Conservation (phyloP, 208 protist genomes). For the Vickermania ingenoplastis region DNA sequence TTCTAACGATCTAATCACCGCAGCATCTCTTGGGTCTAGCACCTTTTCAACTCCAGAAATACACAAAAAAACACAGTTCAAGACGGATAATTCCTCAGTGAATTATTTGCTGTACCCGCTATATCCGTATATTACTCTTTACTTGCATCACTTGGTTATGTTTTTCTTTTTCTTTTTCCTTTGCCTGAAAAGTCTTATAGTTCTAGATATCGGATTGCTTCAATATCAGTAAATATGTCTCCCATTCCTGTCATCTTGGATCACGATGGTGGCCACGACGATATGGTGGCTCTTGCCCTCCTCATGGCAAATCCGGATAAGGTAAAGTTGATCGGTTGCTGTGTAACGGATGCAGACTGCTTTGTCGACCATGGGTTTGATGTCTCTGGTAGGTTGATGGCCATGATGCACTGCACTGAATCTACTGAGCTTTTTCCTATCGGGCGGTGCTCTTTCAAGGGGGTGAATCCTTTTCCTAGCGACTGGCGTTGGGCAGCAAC, state of each 20-base stretch:
- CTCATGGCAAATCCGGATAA: conserved; percentile 61
- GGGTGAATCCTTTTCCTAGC: conserved; percentile 75
- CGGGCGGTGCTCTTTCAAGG: conserved; percentile 51
- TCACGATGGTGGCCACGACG: conserved; percentile 83
- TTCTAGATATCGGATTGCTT: conserved; percentile 2
- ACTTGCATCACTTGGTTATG: conserved; percentile 1
- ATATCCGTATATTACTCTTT: no score
- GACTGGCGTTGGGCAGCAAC: conserved; percentile 74
- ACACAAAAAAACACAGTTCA: no score
- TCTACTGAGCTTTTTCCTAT: conserved; percentile 52
- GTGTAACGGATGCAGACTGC: conserved; percentile 80
- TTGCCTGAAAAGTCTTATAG: not conserved
- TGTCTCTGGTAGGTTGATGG: conserved; percentile 71
- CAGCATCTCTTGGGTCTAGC: no score
- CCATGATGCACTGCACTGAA: conserved; percentile 41
- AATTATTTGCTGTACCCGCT: no score
- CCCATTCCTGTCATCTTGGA: conserved; percentile 72
- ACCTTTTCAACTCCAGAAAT: no score
- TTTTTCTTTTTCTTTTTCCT: conserved; percentile 9
- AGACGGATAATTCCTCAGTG: no score
- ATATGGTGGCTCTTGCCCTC: conserved; percentile 69
- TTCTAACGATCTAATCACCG: no score
- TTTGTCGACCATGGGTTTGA: conserved; percentile 67
- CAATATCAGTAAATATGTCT: conserved; percentile 8
- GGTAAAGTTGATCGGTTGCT: conserved; percentile 68